These are phyloP conservation scores for Calocera viscosa DNA, from an alignment of 768 basidiomycete species.

Conservation along the genomic window DNA sequence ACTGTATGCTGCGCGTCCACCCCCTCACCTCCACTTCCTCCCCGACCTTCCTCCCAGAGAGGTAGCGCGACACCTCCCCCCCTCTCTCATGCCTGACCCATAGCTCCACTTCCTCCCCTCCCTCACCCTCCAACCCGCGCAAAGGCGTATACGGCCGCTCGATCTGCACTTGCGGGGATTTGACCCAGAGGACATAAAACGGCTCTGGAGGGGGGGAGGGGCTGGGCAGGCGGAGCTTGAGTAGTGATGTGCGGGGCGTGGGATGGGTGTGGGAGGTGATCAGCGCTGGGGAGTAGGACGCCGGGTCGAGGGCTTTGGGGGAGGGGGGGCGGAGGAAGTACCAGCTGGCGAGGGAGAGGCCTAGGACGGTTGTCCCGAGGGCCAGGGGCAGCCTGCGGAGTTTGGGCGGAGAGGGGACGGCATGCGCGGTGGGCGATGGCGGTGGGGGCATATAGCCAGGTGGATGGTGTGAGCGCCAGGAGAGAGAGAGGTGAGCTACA, in stretches of 20 bases:
- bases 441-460: no score
- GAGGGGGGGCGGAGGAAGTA: neutral
- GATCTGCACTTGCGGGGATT: slow-evolving; percentile 41
- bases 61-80: slow-evolving; percentile 75
- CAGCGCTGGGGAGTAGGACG: neutral
- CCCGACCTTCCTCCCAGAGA: slow-evolving; percentile 55
- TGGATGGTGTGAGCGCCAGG: no score
- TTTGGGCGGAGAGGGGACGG: neutral
- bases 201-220: neutral
- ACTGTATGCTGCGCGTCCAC: slow-evolving; percentile 55
- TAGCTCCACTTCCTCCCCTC: slow-evolving; percentile 49
- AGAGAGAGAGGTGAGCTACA: no score
- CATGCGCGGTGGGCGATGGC: no score
- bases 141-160: slow-evolving; percentile 78
- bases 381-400: neutral
- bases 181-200: neutral
- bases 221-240: neutral
- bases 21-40: slow-evolving; percentile 65
- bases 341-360: neutral
- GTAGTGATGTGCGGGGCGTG: neutral
- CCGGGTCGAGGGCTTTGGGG: neutral
- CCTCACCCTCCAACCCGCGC: slow-evolving; percentile 45
- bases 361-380: neutral
- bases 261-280: neutral
- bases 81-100: slow-evolving; percentile 72